Evolutionary conservation across 129 eudicot genomes (phyloP), one percentile per base, ranked within the genome.

Genomic region (Calendula officinalis): DNA sequence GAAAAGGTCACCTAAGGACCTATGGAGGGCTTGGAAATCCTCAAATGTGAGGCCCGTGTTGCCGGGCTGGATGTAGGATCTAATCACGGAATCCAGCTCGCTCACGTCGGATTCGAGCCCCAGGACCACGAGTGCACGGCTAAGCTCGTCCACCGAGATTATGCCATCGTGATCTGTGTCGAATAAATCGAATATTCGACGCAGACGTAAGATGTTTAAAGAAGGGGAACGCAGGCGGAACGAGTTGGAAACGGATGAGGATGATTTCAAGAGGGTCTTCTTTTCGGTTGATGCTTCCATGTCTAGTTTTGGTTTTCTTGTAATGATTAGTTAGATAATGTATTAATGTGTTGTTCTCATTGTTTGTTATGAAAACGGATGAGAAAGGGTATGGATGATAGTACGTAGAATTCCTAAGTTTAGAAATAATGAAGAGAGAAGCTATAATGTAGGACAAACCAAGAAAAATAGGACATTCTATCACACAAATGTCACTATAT

Each of bases 141-240:
- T 75, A 53, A 89, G 83, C 78, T 89, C 95, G 10, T 89, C 97
- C 0, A 78, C 75, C 53, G 81, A 73, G 54, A 89, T 77, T 60
- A 86, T 41, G 37, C 73, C 51, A 57, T 90, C 92, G 35, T 76
- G 68, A 77, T 87, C 82, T 33, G 79, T 72, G 55, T 90, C 97
- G 48, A 86, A 90, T 14, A 86, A 22, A 33, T 90, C 95, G 55
- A 90, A 90, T 22, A 90, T 85, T 2, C 92, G 83, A 8, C 92
- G 95, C 30, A 90, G 87, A 11, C 95, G 91, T 14, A 90, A 37
- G 13, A 92, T 72, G 50, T 90, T 84, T 9, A 90, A 85, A 71
- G 89, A 84, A 1, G 95, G 86, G 60, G 89, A 72, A 0, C 90
- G 87, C 5, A 90, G 97, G 27, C 71, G 70, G 60, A 76, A 76